Percentiles rank a stretch among this genome's conserved stretches.
Conservation (phyloP, 2,329 filamentous ascomycete species). For the Verticillium nonalfalfae region DNA sequence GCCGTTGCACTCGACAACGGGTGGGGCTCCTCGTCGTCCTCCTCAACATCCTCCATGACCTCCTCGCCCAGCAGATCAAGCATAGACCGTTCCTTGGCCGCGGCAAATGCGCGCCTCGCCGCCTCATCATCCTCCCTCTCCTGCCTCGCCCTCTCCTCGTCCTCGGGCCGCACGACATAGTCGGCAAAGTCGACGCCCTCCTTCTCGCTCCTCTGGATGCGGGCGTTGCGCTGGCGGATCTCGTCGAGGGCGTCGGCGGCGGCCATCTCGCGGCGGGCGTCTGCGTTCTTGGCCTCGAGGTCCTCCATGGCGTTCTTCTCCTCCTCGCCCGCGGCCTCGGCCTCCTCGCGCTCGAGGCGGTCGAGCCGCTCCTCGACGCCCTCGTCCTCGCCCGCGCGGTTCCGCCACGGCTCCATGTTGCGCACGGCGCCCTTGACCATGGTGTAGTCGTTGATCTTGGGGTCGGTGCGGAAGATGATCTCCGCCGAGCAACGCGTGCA, state of each 20-base stretch:
- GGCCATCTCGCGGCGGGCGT: conserved; percentile 93
- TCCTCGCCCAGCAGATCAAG: conserved; percentile 41
- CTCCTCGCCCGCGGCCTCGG: conserved; percentile 53
- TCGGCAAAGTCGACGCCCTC: conserved; percentile 57
- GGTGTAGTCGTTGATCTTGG: conserved; percentile 89
- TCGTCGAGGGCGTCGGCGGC: conserved; percentile 94
- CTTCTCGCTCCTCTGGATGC: conserved; percentile 69
- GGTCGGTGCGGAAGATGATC: conserved; percentile 92
- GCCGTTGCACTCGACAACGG: not conserved
- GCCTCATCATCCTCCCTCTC: conserved; percentile 81
- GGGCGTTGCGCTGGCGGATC: conserved; percentile 85
- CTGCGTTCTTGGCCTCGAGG: conserved; percentile 85
- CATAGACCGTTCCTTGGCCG: conserved; percentile 43
- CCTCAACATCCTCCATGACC: conserved; percentile 21
- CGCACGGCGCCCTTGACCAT: conserved; percentile 76
- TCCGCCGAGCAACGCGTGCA: conserved; percentile 73
- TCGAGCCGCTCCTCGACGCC: conserved; percentile 84
- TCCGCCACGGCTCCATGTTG: conserved; percentile 89
- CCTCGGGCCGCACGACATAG: conserved; percentile 44
- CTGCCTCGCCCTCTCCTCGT: conserved; percentile 56
- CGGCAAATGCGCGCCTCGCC: conserved; percentile 70
- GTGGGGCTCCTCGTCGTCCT: not conserved
- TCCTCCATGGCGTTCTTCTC: conserved; percentile 93
- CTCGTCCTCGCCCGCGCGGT: conserved; percentile 58
- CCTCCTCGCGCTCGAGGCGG: conserved; percentile 70